Conservation (phyloP, 306 rosid species). For the Oxytropis ochrocephala region DNA sequence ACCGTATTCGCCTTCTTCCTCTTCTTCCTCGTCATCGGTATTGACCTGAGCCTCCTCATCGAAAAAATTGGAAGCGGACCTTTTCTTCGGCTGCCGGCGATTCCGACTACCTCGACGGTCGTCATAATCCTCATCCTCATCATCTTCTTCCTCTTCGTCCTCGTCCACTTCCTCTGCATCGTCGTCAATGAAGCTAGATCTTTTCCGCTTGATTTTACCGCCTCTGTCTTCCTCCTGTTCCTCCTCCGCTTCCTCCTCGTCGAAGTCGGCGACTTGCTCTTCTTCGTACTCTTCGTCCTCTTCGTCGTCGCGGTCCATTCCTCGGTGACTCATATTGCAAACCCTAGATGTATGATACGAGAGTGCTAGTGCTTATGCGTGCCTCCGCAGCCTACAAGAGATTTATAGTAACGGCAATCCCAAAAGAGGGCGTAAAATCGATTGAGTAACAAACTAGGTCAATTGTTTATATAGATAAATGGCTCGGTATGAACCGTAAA, state of each 20-base stretch:
- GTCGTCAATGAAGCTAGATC: constrained; percentile 62
- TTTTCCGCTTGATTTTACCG: constrained; percentile 46
- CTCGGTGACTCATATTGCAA: constrained; percentile 21
- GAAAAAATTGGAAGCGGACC: constrained; percentile 51
- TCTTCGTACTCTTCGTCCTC: constrained; percentile 53
- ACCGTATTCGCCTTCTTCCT: constrained; percentile 94
- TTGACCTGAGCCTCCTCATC: constrained; percentile 79
- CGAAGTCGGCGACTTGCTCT: constrained; percentile 50
- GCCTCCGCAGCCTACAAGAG: not conserved
- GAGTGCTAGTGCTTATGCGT: not conserved
- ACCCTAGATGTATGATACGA: constrained; percentile 14
- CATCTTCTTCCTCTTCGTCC: constrained; percentile 46
- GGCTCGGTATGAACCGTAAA: not conserved
- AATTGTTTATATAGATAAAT: not conserved
- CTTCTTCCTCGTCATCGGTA: constrained; percentile 84
- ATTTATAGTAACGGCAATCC: not conserved
- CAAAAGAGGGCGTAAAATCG: not conserved
- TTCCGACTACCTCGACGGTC: constrained; percentile 18
- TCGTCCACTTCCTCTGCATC: constrained; percentile 84
- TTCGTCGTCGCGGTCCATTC: constrained; percentile 70
- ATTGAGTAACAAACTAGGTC: not conserved
- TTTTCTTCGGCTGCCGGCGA: constrained; percentile 37
- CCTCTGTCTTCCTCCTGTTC: constrained; percentile 51
- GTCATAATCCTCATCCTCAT: constrained; percentile 40
- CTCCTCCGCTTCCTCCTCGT: constrained; percentile 53